A percentile compares a stretch with the other conserved stretches of the same genome.
Evolutionary conservation across 2,329 filamentous ascomycete genomes (phyloP).

Genomic region (Zasmidium angulare): DNA sequence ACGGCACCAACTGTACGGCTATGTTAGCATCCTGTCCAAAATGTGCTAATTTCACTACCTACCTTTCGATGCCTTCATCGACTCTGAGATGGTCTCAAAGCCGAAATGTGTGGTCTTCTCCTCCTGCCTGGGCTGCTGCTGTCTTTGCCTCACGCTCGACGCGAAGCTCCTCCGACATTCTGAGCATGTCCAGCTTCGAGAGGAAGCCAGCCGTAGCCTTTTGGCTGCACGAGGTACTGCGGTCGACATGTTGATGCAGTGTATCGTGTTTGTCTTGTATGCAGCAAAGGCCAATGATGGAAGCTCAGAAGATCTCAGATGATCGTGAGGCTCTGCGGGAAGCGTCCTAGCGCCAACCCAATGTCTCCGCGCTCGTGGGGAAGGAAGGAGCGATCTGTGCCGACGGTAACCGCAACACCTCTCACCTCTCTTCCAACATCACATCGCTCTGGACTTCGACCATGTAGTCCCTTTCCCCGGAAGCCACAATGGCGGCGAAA

Average conservation of each 20-base stretch:
- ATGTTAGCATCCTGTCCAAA: conserved; percentile 10
- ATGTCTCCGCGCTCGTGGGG: not conserved
- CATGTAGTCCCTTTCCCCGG: not conserved
- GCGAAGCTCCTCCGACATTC: conserved; percentile 27
- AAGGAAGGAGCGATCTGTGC: not conserved
- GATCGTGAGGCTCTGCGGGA: conserved; percentile 12
- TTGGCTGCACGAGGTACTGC: conserved; percentile 32
- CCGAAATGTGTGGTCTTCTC: conserved; percentile 82
- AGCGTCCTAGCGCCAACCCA: not conserved
- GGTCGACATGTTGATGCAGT: conserved; percentile 21
- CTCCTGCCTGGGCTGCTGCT: conserved; percentile 35
- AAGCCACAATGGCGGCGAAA: conserved; percentile 16
- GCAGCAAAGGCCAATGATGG: not conserved
- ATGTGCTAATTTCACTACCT: too few species aligned
- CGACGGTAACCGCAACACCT: conserved; percentile 4
- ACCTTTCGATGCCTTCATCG: conserved; percentile 71
- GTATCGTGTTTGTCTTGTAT: too few species aligned
- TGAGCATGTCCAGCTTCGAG: conserved; percentile 20
- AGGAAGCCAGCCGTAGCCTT: conserved; percentile 28
- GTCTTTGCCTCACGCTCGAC: conserved; percentile 27
- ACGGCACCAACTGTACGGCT: conserved; percentile 69
- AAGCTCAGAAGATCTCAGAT: not conserved
- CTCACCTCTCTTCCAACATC: not conserved
- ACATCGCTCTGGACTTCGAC: not conserved
- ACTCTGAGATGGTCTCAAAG: conserved; percentile 79